Percentiles rank a stretch among this genome's conserved stretches.
These are phyloP conservation scores for Brassica nigra DNA, from an alignment of 345 rosid species.

Conservation along the genomic window DNA sequence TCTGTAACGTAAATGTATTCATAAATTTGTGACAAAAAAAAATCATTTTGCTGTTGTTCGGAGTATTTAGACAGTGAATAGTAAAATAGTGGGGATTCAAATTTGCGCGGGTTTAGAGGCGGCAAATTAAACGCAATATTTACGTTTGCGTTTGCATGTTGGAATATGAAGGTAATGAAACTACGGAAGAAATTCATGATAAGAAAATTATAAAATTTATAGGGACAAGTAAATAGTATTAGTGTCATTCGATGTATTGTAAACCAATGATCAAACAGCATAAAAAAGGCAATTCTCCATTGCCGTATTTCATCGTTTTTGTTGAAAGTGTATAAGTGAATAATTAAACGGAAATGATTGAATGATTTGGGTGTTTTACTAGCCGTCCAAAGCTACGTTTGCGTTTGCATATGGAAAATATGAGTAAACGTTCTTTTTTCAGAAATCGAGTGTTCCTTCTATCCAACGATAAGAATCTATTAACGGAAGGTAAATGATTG, in stretches of 20 bases:
- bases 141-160: too few species aligned
- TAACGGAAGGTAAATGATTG: constrained; percentile 15
- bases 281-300: too few species aligned
- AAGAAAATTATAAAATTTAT: too few species aligned
- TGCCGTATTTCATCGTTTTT: too few species aligned
- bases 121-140: too few species aligned
- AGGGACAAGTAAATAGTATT: too few species aligned
- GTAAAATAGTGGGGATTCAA: background rate
- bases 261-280: too few species aligned
- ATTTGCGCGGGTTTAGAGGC: background rate
- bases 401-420: background rate
- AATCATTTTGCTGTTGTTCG: constrained; percentile 9
- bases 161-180: too few species aligned
- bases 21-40: background rate
- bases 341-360: background rate
- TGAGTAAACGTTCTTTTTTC: background rate
- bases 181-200: too few species aligned
- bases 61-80: background rate
- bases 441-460: background rate
- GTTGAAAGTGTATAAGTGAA: too few species aligned
- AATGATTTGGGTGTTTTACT: background rate
- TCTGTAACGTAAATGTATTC: constrained; percentile 28
- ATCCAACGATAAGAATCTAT: background rate
- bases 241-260: too few species aligned
- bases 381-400: background rate